These are phyloP conservation scores for Aspergillus nomiae DNA, from an alignment of 2,329 filamentous ascomycete genomes.

Conservation along the genomic window DNA sequence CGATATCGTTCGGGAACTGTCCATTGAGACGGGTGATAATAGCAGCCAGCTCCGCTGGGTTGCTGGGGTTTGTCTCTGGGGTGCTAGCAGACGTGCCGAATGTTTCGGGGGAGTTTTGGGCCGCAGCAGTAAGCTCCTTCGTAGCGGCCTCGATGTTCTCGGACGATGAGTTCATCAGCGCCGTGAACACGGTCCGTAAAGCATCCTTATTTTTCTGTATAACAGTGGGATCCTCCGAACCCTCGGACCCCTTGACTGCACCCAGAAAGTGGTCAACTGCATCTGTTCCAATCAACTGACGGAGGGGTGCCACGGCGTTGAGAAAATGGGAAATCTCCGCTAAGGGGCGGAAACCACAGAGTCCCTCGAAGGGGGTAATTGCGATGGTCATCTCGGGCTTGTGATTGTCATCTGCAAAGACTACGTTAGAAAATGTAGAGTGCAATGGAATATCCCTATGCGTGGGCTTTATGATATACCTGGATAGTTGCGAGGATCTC, in stretches of 20 bases:
- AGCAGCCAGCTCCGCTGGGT: constrained; percentile 67
- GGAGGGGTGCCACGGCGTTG: constrained; percentile 64
- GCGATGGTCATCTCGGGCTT: constrained; percentile 99
- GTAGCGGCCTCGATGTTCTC: constrained; percentile 66
- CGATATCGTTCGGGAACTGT: constrained; percentile 87
- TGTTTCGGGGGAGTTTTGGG: constrained; percentile 65
- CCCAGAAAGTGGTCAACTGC: constrained; percentile 58
- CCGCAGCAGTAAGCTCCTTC: constrained; percentile 69
- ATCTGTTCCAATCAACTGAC: constrained; percentile 62
- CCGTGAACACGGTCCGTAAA: constrained; percentile 72
- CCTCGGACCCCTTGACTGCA: constrained; percentile 58
- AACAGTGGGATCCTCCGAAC: constrained; percentile 47
- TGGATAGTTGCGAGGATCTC: constrained; percentile 91
- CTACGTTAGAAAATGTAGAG: neutral
- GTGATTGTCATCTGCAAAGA: constrained; percentile 81
- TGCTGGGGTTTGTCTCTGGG: constrained; percentile 37
- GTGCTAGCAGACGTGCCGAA: constrained; percentile 64
- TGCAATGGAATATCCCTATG: neutral
- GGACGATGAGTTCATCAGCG: constrained; percentile 76
- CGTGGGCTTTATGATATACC: constrained; percentile 36
- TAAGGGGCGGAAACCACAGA: constrained; percentile 92
- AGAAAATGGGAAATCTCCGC: constrained; percentile 86
- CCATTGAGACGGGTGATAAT: constrained; percentile 75
- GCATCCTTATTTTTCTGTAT: constrained; percentile 72
- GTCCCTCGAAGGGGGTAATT: constrained; percentile 90